Evolutionary conservation across 192 early-diverging fungal species (phyloP), one percentile per base, ranked within the genome.

Genomic region (Rhizophagus sp.): DNA sequence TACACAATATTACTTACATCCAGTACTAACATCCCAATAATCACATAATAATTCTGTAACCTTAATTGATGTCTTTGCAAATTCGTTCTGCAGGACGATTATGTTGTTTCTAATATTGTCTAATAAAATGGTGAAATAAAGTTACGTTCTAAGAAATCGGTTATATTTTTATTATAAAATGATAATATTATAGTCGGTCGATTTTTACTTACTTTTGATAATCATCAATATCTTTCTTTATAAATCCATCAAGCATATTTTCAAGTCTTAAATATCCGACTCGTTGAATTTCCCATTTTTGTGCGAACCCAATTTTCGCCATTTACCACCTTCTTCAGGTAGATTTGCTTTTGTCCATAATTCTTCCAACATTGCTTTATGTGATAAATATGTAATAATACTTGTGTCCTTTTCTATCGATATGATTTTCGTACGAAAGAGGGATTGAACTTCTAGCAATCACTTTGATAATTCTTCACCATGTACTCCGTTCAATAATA

Each of bases 241-340:
- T 90, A 88, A 90, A 94, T 6, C 52, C 75, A 62, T 88, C n/a
- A n/a, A n/a, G 82, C 84, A 94, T 89, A 41, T 86, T 85, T 68
- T 94, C 88, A 2, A 94, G 73, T 2, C 92, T 93, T 52, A 94
- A 85, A 47, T 90, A 74, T 19, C 93, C 93, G 12, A 88, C 88
- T 13, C 92, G 81, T 24, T 83, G 69, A 65, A 94, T 84, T 72
- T 94, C 93, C 39, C 89, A 82, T 69, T 85, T 83, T 52, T 91
- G 93, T 15, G 77, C 82, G 86, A 94, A 94, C 22, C 93, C 93
- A 36, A 94, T 82, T 74, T 84, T 71, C 83, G 83, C 92, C 93
- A 94, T 79, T 90, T 90, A 0, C 76, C 78, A 62, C 87, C 85
- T n/a, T 83, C 75, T 17, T 85, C 79, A 7, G 85, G 74, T 41